Evolutionary conservation across 176 grass and related monocot species (phyloP).

Genomic region (Elymus sibiricus): DNA sequence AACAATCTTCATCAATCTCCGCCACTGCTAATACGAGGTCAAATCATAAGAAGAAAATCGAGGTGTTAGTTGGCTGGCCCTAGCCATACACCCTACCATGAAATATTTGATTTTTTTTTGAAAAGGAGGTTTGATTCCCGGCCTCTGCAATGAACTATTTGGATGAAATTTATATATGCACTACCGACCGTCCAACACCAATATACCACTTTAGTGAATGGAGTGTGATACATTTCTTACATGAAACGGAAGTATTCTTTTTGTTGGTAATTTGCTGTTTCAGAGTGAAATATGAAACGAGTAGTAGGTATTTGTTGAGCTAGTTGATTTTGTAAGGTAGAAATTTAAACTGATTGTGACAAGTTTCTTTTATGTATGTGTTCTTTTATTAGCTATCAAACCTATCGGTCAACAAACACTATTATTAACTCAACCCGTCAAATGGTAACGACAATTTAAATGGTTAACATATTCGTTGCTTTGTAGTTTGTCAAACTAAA

Average conservation of each 20-base stretch:
- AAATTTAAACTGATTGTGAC: background rate
- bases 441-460: background rate
- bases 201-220: background rate
- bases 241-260: background rate
- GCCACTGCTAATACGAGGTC: background rate
- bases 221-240: background rate
- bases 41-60: background rate
- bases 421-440: background rate
- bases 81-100: background rate
- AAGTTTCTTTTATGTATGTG: background rate
- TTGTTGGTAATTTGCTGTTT: background rate
- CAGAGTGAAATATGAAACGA: background rate
- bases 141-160: background rate
- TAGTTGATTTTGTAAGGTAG: background rate
- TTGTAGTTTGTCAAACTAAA: background rate
- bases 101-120: too few species aligned
- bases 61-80: background rate
- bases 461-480: background rate
- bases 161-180: background rate
- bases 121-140: too few species aligned
- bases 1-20: too few species aligned
- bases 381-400: background rate
- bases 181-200: background rate
- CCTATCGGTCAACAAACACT: background rate
- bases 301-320: background rate